Conservation (phyloP, 257 asterid genomes). For the Plantago elongata region DNA sequence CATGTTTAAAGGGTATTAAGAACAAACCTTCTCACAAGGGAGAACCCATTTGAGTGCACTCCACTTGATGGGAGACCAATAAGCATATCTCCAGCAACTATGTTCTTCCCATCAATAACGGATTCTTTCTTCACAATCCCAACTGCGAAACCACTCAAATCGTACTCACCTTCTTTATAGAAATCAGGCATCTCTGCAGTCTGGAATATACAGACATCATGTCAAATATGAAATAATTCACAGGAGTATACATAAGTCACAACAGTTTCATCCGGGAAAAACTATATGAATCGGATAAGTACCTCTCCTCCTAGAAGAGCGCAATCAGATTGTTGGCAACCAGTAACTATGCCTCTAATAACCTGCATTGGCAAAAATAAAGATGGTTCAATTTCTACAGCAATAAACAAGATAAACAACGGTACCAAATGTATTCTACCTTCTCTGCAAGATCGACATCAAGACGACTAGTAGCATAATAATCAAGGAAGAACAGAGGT, state of each 20-base stretch:
- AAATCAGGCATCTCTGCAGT: conserved; percentile 98
- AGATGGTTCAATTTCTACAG: conserved; percentile 65
- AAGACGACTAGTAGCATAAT: conserved; percentile 79
- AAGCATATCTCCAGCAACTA: conserved; percentile 62
- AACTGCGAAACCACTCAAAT: conserved; percentile 93
- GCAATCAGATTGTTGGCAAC: conserved; percentile 86
- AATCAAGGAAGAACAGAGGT: conserved; percentile 92
- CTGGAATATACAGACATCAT: conserved; percentile 34
- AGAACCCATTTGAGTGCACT: conserved; percentile 89
- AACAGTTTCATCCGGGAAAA: too few species aligned
- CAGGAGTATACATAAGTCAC: too few species aligned
- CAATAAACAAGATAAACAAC: conserved; percentile 17
- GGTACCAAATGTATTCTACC: conserved; percentile 26
- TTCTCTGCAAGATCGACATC: conserved; percentile 96
- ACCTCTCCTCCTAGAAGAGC: conserved; percentile 98
- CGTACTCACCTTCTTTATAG: conserved; percentile 87
- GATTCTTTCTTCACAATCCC: conserved; percentile 72
- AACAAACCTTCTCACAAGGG: conserved; percentile 79
- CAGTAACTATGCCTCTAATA: conserved; percentile 87
- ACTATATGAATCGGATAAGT: neutral
- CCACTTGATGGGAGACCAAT: conserved; percentile 96
- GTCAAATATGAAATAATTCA: neutral
- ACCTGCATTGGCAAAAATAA: conserved; percentile 46
- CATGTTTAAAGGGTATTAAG: neutral
- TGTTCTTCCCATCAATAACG: conserved; percentile 75